Conservation (phyloP, 106 monocot species). For the Dactylorhiza incarnata region DNA sequence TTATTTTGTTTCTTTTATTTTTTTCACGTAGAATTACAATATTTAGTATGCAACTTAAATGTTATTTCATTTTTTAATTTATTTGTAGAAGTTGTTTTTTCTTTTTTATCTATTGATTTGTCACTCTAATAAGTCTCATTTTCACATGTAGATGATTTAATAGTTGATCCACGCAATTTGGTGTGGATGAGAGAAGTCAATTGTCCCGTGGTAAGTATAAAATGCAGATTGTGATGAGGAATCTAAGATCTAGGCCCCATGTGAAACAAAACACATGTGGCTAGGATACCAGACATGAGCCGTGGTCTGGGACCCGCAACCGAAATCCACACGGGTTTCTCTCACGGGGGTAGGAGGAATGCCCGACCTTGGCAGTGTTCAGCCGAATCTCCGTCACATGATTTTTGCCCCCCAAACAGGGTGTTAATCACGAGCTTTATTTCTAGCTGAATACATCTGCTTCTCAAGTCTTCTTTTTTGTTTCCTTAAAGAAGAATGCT, state of each 20-base stretch:
- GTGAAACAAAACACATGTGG: too few species aligned
- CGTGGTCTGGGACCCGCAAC: too few species aligned
- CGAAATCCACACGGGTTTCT: too few species aligned
- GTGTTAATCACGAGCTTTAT: not conserved
- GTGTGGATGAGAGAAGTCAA: slow-evolving; percentile 96
- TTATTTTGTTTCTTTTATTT: not conserved
- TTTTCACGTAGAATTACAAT: too few species aligned
- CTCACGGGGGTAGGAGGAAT: too few species aligned
- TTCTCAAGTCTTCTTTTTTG: not conserved
- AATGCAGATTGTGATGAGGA: not conserved
- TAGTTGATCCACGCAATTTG: slow-evolving; percentile 95
- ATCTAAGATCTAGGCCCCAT: not conserved
- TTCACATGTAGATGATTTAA: slow-evolving; percentile 72
- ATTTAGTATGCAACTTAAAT: not conserved
- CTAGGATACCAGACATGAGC: too few species aligned
- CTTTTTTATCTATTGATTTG: not conserved
- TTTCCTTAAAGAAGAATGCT: not conserved
- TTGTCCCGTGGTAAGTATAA: slow-evolving; percentile 77
- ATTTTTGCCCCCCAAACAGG: too few species aligned
- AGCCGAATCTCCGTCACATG: too few species aligned
- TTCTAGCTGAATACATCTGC: not conserved
- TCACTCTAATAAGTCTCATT: not conserved
- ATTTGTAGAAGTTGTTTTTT: not conserved
- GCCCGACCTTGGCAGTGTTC: too few species aligned
- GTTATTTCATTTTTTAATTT: not conserved